These are phyloP conservation scores for Puya raimondii DNA, from an alignment of 176 grass and related monocot genomes.

Conservation along the genomic window DNA sequence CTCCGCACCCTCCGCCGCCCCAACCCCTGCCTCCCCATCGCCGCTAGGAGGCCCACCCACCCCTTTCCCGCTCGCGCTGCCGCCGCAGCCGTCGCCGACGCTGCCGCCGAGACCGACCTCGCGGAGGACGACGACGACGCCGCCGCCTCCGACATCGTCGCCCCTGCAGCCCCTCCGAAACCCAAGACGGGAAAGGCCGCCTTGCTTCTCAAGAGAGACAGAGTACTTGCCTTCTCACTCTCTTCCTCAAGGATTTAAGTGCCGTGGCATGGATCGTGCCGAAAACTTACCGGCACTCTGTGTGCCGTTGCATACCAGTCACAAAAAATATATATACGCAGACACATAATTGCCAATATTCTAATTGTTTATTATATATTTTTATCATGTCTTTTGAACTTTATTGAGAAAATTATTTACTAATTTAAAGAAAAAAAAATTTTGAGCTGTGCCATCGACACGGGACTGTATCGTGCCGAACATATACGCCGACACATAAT, in stretches of 20 bases:
- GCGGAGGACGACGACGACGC: constrained; percentile 32
- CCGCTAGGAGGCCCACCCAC: constrained; percentile 30
- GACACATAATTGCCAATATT: no score
- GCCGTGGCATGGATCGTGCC: no score
- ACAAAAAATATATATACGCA: no score
- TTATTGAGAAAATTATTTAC: no score
- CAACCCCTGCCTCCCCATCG: constrained; percentile 32
- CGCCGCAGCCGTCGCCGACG: constrained; percentile 33
- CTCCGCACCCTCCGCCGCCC: constrained; percentile 13
- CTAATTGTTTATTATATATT: no score
- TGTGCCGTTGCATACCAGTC: no score
- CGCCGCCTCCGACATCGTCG: constrained; percentile 9
- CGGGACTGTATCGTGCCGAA: no score
- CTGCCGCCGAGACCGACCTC: constrained; percentile 32
- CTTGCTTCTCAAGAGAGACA: constrained; percentile 79
- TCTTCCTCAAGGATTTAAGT: not conserved
- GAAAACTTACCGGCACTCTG: no score
- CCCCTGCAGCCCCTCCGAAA: constrained; percentile 42
- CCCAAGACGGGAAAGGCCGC: constrained; percentile 90
- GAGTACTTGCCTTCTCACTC: constrained; percentile 28
- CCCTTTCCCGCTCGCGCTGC: constrained; percentile 29
- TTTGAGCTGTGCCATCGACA: no score
- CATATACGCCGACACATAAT: no score
- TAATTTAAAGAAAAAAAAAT: no score
- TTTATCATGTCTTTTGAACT: no score